Evolutionary conservation across 352 stramenopile genomes (phyloP), one percentile per base, ranked within the genome.

Genomic region (Phytophthora pistaciae): DNA sequence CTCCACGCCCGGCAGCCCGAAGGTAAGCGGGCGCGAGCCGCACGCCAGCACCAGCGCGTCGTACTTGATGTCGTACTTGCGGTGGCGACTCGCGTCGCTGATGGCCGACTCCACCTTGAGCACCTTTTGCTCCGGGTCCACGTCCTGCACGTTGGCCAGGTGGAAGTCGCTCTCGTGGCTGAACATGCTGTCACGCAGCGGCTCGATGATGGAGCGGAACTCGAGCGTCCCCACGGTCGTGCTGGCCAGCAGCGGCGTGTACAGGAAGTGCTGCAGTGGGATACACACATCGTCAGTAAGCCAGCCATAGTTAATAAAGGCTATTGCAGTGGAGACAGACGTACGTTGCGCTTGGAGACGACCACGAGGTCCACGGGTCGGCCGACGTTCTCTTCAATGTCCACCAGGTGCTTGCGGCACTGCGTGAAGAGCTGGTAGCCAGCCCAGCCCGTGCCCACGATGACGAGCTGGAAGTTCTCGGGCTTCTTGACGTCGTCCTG

Each of bases 141-240:
- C 84, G 36, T 85, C 62, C 3, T 74, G 52, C 46, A 95, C 92
- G 38, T 74, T 82, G 9, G 92, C 91, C 11, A 87, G 66, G 65
- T 96, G 80, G 65, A 95, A 90, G 68, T 95, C 75, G 69, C 86
- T 76, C 70, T 94, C 77, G 74, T 92, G 72, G 40, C 85, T 84
- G 63, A 94, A 86, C 56, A 80, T 80, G 29, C 70, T 88, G 70
- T 94, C 97, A 1, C 98, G 92, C 49, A 99, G 83, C 13, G 97
- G 97, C 77, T 99, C 98, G 71, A 98, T 95, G 72, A 99, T 99
- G 25, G 88, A 96, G 7, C 97, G 94, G 81, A 99, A 99, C 82
- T 99, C 98, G 25, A 99, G 82, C 23, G 98, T 99, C 0, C 85
- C 93, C 36, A 98, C 93, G 2, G 97, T 98, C 31, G 96, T 99